phyloP scores from a whole-genome alignment of 495 filamentous ascomycete species.

The Glarea lozoyensis region DNA sequence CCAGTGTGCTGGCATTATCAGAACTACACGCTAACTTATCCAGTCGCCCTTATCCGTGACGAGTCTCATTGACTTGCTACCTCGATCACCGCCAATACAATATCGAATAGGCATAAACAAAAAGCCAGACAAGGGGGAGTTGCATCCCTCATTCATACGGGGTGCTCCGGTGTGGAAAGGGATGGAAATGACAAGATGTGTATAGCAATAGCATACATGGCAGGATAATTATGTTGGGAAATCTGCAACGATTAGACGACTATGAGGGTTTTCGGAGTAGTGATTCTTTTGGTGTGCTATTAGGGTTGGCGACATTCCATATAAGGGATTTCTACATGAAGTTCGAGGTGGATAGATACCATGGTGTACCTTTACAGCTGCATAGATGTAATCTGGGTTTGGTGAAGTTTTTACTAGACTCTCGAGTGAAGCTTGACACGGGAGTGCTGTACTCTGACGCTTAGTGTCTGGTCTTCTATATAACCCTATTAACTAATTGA shows the following conservation, averaged over 20 bases:
- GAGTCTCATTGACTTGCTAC: conserved; percentile 61
- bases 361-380: conserved; percentile 10
- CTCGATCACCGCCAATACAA: conserved; percentile 12
- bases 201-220: conserved; percentile 5
- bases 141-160: no score
- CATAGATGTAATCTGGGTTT: conserved; percentile 14
- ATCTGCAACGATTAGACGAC: conserved; percentile 14
- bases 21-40: not conserved
- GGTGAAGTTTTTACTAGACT: not conserved
- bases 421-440: no score
- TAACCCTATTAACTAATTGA: no score
- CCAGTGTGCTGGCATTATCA: no score
- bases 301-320: conserved; percentile 6
- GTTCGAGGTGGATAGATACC: conserved; percentile 20
- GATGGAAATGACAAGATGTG: not conserved
- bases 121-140: not conserved
- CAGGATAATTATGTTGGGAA: conserved; percentile 12
- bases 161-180: not conserved
- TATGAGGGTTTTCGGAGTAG: conserved; percentile 7
- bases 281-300: conserved; percentile 9
- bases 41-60: conserved; percentile 64
- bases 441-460: no score
- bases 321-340: conserved; percentile 8
- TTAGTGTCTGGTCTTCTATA: no score
- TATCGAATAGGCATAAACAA: conserved; percentile 7